Evolutionary conservation across 2,329 filamentous ascomycete genomes (phyloP), one percentile per base, ranked within the genome.

Genomic region (Aspergillus sp.): DNA sequence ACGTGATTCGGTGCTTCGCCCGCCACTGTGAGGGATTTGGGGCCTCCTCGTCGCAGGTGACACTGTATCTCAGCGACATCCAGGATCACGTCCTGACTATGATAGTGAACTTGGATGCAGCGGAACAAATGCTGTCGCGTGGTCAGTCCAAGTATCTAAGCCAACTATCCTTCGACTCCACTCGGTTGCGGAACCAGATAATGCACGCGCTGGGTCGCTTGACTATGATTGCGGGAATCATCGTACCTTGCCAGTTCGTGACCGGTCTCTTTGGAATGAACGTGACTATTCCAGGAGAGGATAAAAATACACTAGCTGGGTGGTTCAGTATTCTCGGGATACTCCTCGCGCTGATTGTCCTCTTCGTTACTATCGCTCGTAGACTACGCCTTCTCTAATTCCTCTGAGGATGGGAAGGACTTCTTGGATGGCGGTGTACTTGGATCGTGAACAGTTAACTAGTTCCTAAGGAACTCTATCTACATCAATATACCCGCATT

Each of bases 71-170:
- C 30, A 90, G 90, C 67, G 93, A 98, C 76, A 96, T 97, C 62
- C 93, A 97, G 74, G 93, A 98, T 75, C 93, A 98, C 82, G 92
- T 97, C 55, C 89, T 97, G 58, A 97, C 93, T 36, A 97, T 97
- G 93, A 93, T 96, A 82, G 91, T 89, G 66, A 97, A 95, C 74
- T 77, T 98, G 62, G 86, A 86, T 1, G 93, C 97, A 71, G 96
- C 95, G 62, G 93, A 98, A 74, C 96, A 97, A 82, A 96, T 97
- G 82, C 82, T 97, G 30, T 91, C 89, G 9, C 88, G 93, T 18
- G 88, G 89, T 1, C 93, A 98, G 78, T 90, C 89, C 77, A 97
- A 97, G 73, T 96, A 97, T 70, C 83, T 97, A 26, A 91, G 92
- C 1, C 93, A 96, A 69, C 85, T 97, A 56, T 92, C 88, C 12